Base-by-base conservation (phyloP, 2,329 filamentous ascomycete genomes). In the Pezicula carpinea region DNA sequence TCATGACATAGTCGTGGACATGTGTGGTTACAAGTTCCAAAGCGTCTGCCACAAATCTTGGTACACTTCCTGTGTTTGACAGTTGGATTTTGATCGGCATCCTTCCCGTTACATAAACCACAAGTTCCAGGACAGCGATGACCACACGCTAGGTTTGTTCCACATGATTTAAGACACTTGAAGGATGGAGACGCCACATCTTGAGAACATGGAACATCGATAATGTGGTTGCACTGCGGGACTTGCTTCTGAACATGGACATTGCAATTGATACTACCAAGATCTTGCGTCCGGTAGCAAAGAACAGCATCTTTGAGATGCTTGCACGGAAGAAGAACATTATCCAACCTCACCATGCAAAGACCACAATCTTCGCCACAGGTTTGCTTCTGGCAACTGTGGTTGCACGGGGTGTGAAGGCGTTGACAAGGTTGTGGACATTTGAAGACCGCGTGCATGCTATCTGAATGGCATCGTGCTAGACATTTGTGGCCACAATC, bases 111-210 rank as follows among this genome's bases (percentile, higher is more conserved):
- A 60, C 84, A 88, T 0, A 48, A 45, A 2, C 50, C 61, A 56
- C 83, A 88, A 5, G 32, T 44, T 0, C 64, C 66, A 4, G 55
- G 65, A 59, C 83, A 87, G 0, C 41, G 40, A 57, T 87, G 83
- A 0, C 83, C 81, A 52, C 84, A 89, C 0, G 61, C 22, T 1
- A 80, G 66, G 0, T 58, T 35, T 0, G 53, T 51, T 1, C 61
- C 66, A 53, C 85, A 89, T 1, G 52, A 43, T 1, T 61, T 64
- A 0, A 39, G 46, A 57, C 85, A 89, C 1, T 26, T 52, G 58
- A 75, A 85, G 0, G 2, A 35, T 36, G 31, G 13, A 0, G 58
- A 15, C 0, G 47, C 32, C 0, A 55, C 50, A 6, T 82, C 71
- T 39, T 82, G 66, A 2, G 61, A 59, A 55, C 85, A 89, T 5